Evolutionary conservation across 2,329 filamentous ascomycete species (phyloP).

Genomic region (Fusarium phyllophilum): DNA sequence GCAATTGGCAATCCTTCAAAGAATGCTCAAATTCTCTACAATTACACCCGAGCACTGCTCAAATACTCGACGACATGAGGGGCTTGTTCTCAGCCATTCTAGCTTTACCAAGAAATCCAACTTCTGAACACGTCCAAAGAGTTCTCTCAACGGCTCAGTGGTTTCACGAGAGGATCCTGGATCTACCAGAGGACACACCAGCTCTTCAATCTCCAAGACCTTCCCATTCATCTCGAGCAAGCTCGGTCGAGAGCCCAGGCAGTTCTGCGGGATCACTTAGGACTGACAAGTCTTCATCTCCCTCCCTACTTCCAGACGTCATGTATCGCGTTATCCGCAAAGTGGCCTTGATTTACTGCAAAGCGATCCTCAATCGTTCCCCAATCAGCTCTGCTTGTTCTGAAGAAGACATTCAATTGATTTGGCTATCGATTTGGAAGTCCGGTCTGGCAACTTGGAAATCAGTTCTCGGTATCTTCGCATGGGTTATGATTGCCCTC

Average conservation of each 20-base stretch:
- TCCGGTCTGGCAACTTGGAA: constrained; percentile 59
- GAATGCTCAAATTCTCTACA: constrained; percentile 53
- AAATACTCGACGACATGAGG: constrained; percentile 63
- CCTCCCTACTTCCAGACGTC: constrained; percentile 49
- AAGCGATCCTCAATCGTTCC: constrained; percentile 55
- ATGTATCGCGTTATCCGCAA: constrained; percentile 60
- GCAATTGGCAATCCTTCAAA: constrained; percentile 54
- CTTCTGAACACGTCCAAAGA: constrained; percentile 51
- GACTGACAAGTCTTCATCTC: constrained; percentile 28
- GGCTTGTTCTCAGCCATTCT: constrained; percentile 57
- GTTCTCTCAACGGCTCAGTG: constrained; percentile 53
- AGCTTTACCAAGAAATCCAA: constrained; percentile 50
- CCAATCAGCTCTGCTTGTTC: constrained; percentile 56
- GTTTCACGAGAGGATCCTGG: constrained; percentile 53
- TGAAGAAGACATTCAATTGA: constrained; percentile 51
- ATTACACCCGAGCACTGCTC: constrained; percentile 59
- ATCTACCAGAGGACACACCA: constrained; percentile 46
- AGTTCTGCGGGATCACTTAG: constrained; percentile 25
- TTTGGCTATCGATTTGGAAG: constrained; percentile 61
- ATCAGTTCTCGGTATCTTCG: constrained; percentile 58
- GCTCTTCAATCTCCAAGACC: constrained; percentile 17
- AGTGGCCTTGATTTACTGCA: constrained; percentile 59
- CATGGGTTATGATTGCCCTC: constrained; percentile 59
- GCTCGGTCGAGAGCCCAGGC: constrained; percentile 21
- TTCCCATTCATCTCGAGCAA: constrained; percentile 16